These are phyloP conservation scores for Cadophora sp. DNA, from an alignment of 2,329 filamentous ascomycete species.

Conservation along the genomic window DNA sequence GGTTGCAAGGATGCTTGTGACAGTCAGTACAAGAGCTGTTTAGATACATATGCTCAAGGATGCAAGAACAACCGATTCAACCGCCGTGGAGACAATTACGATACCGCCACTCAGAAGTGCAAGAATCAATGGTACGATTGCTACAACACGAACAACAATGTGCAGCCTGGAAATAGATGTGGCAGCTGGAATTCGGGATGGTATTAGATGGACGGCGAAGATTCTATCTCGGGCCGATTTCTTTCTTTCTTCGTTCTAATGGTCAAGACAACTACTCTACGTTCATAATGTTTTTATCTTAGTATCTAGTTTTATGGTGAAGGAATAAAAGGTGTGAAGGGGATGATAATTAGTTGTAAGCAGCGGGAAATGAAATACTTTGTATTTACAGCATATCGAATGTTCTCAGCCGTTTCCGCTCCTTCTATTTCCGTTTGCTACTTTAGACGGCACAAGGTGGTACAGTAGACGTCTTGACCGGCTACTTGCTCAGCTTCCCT, in stretches of 20 bases:
- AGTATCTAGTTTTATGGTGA: conserved; percentile 13
- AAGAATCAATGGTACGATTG: conserved; percentile 58
- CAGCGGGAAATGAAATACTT: not conserved
- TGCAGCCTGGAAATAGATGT: conserved; percentile 50
- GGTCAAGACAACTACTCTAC: not conserved
- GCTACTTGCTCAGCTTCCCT: not conserved
- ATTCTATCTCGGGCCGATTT: not conserved
- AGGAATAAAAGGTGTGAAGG: not conserved
- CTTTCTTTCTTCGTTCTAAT: not conserved
- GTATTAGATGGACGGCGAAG: conserved; percentile 4
- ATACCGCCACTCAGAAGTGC: conserved; percentile 51
- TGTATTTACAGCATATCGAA: not conserved
- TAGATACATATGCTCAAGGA: conserved; percentile 55
- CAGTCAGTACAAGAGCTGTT: conserved; percentile 57
- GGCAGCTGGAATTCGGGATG: conserved; percentile 42
- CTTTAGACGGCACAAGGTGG: not conserved
- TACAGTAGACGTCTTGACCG: not conserved
- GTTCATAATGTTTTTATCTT: conserved; percentile 21
- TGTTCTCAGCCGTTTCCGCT: not conserved
- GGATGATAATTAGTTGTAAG: not conserved
- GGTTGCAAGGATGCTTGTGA: conserved; percentile 61
- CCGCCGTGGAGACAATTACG: conserved; percentile 36
- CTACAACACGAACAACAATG: conserved; percentile 49
- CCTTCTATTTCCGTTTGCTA: not conserved
- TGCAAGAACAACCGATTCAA: conserved; percentile 48